A percentile compares a stretch with the other conserved stretches of the same genome.
Conservation (phyloP, 176 grass and related monocot genomes). For the Tuctoria greenei region DNA sequence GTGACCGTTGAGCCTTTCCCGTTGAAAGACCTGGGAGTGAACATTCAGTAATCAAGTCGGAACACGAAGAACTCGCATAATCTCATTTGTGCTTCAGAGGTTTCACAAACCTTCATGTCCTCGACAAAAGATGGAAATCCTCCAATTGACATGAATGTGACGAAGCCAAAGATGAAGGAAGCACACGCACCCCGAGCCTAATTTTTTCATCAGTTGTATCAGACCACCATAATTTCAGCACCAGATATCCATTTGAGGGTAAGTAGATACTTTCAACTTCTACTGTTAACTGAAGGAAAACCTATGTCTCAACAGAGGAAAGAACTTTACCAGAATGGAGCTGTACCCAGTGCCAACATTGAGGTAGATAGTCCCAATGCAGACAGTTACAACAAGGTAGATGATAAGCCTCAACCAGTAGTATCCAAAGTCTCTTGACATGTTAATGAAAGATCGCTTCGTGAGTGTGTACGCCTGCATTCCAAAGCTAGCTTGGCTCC, state of each 20-base stretch:
- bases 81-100: background rate
- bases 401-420: constrained; percentile 98
- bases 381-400: constrained; percentile 88
- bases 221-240: constrained; percentile 4
- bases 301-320: background rate
- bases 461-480: constrained; percentile 80
- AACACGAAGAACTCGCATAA: background rate
- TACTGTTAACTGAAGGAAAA: constrained; percentile 4
- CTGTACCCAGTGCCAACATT: constrained; percentile 90
- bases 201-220: constrained; percentile 21
- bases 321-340: constrained; percentile 76
- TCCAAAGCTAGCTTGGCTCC: constrained; percentile 86
- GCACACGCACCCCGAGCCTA: constrained; percentile 90
- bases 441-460: constrained; percentile 83
- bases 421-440: constrained; percentile 95
- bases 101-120: constrained; percentile 83
- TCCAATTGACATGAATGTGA: constrained; percentile 98
- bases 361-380: constrained; percentile 94
- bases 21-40: constrained; percentile 77
- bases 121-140: constrained; percentile 97
- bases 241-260: background rate
- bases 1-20: constrained; percentile 88
- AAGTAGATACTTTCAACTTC: background rate
- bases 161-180: constrained; percentile 87
- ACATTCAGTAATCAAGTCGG: background rate